phyloP scores from a whole-genome alignment of 202 grass and related monocot genomes.

The Alloteropsis angusta region DNA sequence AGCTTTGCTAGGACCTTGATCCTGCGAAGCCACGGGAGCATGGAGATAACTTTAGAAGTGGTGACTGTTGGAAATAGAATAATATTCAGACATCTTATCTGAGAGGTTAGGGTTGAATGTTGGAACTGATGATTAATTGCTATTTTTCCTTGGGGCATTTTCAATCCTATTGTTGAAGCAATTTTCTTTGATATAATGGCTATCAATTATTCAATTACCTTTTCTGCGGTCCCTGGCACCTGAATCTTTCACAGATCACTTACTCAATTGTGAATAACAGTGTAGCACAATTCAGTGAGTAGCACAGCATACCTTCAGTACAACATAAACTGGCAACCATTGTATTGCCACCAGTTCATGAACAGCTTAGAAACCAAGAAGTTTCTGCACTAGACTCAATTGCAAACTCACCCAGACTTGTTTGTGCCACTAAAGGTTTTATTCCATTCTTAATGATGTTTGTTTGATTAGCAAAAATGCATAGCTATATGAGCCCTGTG shows the following conservation, averaged over 20 bases:
- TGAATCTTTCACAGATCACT: neutral
- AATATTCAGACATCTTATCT: neutral
- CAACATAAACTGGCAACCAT: neutral
- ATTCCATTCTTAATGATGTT: neutral
- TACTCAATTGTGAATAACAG: too few species aligned
- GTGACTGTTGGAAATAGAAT: neutral
- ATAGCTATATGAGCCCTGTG: neutral
- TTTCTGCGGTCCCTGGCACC: neutral
- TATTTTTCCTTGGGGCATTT: neutral
- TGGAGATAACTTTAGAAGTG: neutral
- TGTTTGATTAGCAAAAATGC: neutral
- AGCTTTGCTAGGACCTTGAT: neutral
- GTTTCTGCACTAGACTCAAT: neutral
- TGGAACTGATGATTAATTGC: neutral
- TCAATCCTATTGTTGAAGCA: neutral
- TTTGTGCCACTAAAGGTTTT: neutral
- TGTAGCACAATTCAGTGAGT: neutral
- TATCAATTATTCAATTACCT: neutral
- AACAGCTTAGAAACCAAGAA: neutral
- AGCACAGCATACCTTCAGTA: neutral
- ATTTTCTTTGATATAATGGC: neutral
- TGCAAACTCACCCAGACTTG: neutral
- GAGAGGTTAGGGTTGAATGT: neutral
- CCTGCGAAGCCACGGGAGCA: neutral
- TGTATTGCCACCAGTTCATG: neutral